Percentiles rank a stretch among this genome's conserved stretches.
Evolutionary conservation across 805 yeast genomes (phyloP).

Genomic region (Starmerella vitae): DNA sequence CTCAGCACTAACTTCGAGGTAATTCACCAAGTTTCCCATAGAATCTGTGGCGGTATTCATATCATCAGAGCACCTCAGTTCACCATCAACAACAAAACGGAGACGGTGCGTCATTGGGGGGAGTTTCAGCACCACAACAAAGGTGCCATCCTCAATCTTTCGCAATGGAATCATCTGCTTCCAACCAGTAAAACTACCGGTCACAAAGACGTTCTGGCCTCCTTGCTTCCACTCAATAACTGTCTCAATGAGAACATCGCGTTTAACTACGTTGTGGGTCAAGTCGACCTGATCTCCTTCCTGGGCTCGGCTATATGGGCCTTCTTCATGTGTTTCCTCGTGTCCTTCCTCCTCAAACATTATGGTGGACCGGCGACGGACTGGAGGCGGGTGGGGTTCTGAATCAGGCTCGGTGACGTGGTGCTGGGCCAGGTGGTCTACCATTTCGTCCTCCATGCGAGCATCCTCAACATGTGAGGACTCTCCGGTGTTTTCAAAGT

Average conservation of each 20-base stretch:
- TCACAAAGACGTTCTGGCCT: constrained; percentile 88
- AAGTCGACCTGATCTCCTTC: constrained; percentile 25
- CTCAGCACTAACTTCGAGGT: constrained; percentile 34
- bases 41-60: constrained; percentile 96
- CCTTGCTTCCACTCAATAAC: constrained; percentile 72
- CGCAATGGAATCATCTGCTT: constrained; percentile 87
- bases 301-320: constrained; percentile 22
- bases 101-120: constrained; percentile 90
- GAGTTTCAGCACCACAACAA: constrained; percentile 26
- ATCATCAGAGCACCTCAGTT: constrained; percentile 71
- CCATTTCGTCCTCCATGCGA: too few relatives aligned
- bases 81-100: constrained; percentile 88
- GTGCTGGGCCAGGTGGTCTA: neutral
- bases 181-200: constrained; percentile 98
- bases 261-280: constrained; percentile 3
- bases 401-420: neutral
- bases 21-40: constrained; percentile 89
- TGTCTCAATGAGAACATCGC: constrained; percentile 19
- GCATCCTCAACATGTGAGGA: neutral
- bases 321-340: constrained; percentile 16
- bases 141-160: constrained; percentile 26
- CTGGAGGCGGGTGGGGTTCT: constrained; percentile 3
- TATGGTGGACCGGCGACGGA: constrained; percentile 18
- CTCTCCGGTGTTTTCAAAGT: neutral
- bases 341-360: constrained; percentile 19